Evolutionary conservation across 768 basidiomycete species (phyloP).

Genomic region (Mycena galericulata): DNA sequence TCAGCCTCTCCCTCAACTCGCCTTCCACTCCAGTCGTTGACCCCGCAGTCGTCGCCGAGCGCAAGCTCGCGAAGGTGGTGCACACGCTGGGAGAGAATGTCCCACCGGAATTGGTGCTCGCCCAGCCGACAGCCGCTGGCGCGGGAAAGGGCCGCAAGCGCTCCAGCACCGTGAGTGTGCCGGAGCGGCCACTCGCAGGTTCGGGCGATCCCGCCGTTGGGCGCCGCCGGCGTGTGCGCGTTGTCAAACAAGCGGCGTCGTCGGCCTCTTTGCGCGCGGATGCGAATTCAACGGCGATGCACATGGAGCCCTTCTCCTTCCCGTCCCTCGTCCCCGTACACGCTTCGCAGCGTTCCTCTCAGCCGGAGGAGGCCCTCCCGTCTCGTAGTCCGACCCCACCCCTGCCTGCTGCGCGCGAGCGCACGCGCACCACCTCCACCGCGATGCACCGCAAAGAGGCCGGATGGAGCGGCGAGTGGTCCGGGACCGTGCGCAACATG

Average conservation of each 20-base stretch:
- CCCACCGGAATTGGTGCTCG: slow-evolving; percentile 34
- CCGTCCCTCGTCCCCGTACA: slow-evolving; percentile 18
- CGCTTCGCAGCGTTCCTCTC: neutral
- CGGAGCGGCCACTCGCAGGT: neutral
- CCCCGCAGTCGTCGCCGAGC: slow-evolving; percentile 18
- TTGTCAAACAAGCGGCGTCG: slow-evolving; percentile 21
- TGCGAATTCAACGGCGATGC: neutral
- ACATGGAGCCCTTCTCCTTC: slow-evolving; percentile 31
- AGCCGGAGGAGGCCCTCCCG: neutral
- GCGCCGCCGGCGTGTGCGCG: slow-evolving; percentile 19
- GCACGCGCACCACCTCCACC: no score
- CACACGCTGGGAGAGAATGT: slow-evolving; percentile 35
- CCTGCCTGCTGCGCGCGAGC: neutral
- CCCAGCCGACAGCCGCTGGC: no score
- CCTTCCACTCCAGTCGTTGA: slow-evolving; percentile 13
- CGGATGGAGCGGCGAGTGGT: slow-evolving; percentile 32
- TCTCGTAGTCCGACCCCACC: neutral
- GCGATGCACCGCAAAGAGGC: slow-evolving; percentile 31
- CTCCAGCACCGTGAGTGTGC: slow-evolving; percentile 30
- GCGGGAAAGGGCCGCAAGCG: slow-evolving; percentile 26
- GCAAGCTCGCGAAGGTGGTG: slow-evolving; percentile 34
- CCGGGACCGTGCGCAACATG: slow-evolving; percentile 27
- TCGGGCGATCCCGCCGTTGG: neutral
- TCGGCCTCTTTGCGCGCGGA: slow-evolving; percentile 27
- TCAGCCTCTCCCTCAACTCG: slow-evolving; percentile 12